Conservation (phyloP, 2,329 filamentous ascomycete species). For the Ilyonectria destructans region DNA sequence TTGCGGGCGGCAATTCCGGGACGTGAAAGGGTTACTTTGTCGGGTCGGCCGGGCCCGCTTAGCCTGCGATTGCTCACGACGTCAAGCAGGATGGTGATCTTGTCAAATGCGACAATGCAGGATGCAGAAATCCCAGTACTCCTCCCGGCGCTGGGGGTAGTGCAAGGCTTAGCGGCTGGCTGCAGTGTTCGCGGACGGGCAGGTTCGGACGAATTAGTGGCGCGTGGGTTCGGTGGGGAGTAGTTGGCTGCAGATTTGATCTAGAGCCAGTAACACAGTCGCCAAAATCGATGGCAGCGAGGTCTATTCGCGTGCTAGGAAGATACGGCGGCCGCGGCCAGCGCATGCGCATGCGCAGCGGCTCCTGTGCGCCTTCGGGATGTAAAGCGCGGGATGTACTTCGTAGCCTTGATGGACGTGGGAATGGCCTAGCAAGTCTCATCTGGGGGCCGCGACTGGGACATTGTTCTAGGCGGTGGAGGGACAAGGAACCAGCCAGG, state of each 20-base stretch:
- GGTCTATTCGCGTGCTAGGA: conserved; percentile 18
- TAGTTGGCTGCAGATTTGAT: conserved; percentile 40
- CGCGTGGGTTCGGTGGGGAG: conserved; percentile 36
- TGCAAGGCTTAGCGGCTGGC: conserved; percentile 38
- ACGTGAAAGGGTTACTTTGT: conserved; percentile 7
- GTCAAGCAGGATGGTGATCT: conserved; percentile 28
- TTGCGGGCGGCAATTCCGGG: conserved; percentile 2
- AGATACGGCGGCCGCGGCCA: conserved; percentile 10
- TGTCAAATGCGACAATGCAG: conserved; percentile 32
- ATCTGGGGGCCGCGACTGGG: not conserved
- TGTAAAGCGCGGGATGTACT: conserved; percentile 13
- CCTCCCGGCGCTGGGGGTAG: conserved; percentile 28
- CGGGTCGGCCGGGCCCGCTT: conserved; percentile 13
- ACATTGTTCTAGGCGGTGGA: conserved; percentile 11
- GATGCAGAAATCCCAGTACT: conserved; percentile 36
- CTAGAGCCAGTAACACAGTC: conserved; percentile 36
- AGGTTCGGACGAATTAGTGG: conserved; percentile 34
- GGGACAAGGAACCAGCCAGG: conserved; percentile 16
- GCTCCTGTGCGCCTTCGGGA: conserved; percentile 28
- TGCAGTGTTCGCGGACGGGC: conserved; percentile 28
- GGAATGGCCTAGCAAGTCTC: conserved; percentile 15
- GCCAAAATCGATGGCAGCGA: conserved; percentile 30
- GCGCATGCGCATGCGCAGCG: conserved; percentile 22
- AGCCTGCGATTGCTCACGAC: conserved; percentile 23
- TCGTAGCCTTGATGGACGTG: not conserved